Percentiles rank a stretch among this genome's conserved stretches.
Evolutionary conservation across 495 filamentous ascomycete species (phyloP).

Genomic region (Tuber magnatum): DNA sequence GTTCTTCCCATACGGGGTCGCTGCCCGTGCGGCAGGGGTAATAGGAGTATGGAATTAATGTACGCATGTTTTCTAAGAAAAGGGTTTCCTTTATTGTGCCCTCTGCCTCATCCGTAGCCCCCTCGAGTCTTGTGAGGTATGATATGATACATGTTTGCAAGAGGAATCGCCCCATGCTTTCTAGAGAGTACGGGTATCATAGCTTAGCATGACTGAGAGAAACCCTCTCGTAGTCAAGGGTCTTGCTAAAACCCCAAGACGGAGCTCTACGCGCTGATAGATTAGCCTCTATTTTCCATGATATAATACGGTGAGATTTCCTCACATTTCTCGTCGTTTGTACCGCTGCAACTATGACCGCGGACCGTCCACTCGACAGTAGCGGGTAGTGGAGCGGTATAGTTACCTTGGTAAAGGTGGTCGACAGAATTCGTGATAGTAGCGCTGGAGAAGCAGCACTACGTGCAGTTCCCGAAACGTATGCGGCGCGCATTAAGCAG

Average conservation of each 20-base stretch:
- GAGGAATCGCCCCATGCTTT: not conserved
- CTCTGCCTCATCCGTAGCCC: not conserved
- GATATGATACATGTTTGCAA: not conserved
- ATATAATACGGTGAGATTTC: not conserved
- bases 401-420: conserved; percentile 16
- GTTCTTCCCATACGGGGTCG: not conserved
- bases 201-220: not conserved
- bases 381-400: conserved; percentile 5
- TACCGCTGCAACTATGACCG: no score
- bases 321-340: not conserved
- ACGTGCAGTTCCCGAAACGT: not conserved
- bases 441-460: not conserved
- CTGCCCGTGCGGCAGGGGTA: not conserved
- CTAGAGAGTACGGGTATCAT: not conserved
- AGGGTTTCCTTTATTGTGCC: not conserved
- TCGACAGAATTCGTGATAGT: conserved; percentile 10
- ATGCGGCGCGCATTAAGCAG: not conserved
- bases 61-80: not conserved
- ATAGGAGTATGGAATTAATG: not conserved
- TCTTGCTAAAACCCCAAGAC: not conserved
- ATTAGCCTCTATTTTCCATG: not conserved
- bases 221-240: not conserved
- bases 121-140: not conserved
- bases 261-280: not conserved
- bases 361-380: not conserved